Base-by-base conservation (phyloP, 2,329 filamentous ascomycete genomes). In the Epichloe glyceriae region DNA sequence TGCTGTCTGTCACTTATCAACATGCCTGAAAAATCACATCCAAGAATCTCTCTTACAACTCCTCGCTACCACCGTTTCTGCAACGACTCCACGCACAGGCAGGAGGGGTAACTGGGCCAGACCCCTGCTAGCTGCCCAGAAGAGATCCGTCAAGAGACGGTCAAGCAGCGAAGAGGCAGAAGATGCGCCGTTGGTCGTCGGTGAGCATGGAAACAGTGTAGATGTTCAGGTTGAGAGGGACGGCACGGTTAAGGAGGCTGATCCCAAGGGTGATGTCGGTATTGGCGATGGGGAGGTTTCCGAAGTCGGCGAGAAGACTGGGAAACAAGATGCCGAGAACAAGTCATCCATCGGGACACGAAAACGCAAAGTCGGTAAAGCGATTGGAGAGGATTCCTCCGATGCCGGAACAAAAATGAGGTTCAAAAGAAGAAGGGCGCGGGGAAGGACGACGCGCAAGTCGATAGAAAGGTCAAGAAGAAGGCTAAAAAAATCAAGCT, bases 171-270 rank as follows among this genome's bases (percentile, higher is more conserved):
- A 83, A 40, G 81, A 88, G 53, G 85, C 84, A 12, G 86, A 91
- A 57, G 86, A 91, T 63, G 83, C 75, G 47, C 87, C 87, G 0
- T 74, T 88, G 0, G 80, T 88, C 48, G 79, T 93, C 4, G 79
- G 91, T 57, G 86, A 88, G 62, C 73, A 77, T 4, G 85, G 80
- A 47, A 84, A 87, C 50, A 75, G 83, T 33, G 75, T 83, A 33
- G 45, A 65, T 68, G 57, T 79, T 58, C 54, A 75, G 17, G 63
- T 76, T 4, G 68, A 66, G 49, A 62, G 63, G 43, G 71, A 53
- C 53, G 73, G 73, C 7, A 61, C 54, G 4, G 66, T 73, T n/a
- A 67, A 61, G n/a, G 62, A 63, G 50, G 50, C 56, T 44, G 57
- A 59, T 52, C 53, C 56, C 45, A 57, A 62, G 49, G 54, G 54